Percentiles rank a stretch among this genome's conserved stretches.
These are phyloP conservation scores for Globisporangium echinulatum DNA, from an alignment of 352 stramenopile genomes.

Conservation along the genomic window DNA sequence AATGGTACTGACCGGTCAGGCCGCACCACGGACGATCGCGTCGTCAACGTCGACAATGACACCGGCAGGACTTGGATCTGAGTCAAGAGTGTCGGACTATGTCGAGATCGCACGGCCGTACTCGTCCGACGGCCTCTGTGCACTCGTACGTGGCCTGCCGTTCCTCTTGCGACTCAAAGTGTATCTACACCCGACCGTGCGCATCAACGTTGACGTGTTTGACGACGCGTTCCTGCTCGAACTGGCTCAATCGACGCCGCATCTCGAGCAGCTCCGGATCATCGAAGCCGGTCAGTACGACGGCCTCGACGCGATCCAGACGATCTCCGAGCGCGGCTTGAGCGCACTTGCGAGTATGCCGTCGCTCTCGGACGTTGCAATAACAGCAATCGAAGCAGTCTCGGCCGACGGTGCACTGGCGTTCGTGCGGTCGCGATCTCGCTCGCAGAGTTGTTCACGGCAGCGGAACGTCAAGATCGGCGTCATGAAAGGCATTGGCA, in stretches of 20 bases:
- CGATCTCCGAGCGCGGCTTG: constrained; percentile 21
- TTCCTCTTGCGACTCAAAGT: constrained; percentile 30
- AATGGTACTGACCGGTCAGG: background rate
- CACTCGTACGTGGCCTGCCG: constrained; percentile 23
- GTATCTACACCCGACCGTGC: constrained; percentile 23
- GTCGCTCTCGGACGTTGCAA: constrained; percentile 30
- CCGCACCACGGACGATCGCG: background rate
- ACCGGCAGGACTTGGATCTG: background rate
- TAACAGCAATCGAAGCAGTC: constrained; percentile 21
- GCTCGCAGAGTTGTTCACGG: background rate
- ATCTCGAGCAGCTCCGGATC: constrained; percentile 31
- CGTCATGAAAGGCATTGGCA: constrained; percentile 24
- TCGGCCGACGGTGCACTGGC: constrained; percentile 17
- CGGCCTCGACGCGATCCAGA: constrained; percentile 24
- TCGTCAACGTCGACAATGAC: background rate
- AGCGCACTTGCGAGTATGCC: constrained; percentile 23
- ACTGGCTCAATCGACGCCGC: constrained; percentile 17
- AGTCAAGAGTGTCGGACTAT: constrained; percentile 2
- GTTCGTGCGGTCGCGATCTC: constrained; percentile 19
- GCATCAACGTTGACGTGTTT: constrained; percentile 36
- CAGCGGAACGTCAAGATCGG: constrained; percentile 42
- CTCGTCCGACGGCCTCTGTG: constrained; percentile 26
- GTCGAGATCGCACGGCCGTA: constrained; percentile 17
- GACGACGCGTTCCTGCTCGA: constrained; percentile 26
- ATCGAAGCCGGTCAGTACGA: constrained; percentile 23